Evolutionary conservation across 2,329 filamentous ascomycete species (phyloP).

Genomic region (Eurotiales sp.): DNA sequence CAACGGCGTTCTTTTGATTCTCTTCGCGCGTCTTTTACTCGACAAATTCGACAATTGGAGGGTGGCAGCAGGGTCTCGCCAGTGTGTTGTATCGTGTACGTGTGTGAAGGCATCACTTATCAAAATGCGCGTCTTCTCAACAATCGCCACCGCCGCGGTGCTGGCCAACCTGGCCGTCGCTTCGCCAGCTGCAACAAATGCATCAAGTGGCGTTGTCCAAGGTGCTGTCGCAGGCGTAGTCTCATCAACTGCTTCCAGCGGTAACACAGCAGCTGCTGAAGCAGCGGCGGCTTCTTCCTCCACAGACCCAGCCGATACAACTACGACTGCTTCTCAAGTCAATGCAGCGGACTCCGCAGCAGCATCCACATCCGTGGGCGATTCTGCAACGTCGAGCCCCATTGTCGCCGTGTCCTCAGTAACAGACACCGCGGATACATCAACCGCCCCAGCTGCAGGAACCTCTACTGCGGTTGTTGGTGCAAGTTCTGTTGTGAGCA

Average conservation of each 20-base stretch:
- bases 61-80: slow-evolving; percentile 6
- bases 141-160: slow-evolving; percentile 8
- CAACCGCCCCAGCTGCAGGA: not conserved
- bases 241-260: not conserved
- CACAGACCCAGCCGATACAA: not conserved
- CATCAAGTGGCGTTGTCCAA: slow-evolving; percentile 8
- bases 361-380: not conserved
- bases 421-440: not conserved
- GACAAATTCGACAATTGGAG: slow-evolving; percentile 11
- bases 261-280: slow-evolving; percentile 1
- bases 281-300: slow-evolving; percentile 1
- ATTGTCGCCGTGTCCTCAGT: not conserved
- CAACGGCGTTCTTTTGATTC: not conserved
- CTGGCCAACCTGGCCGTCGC: slow-evolving; percentile 14
- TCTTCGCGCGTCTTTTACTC: slow-evolving; percentile 11
- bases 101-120: slow-evolving; percentile 1
- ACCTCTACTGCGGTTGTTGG: not conserved
- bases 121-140: slow-evolving; percentile 15
- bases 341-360: not conserved
- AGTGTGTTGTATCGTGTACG: slow-evolving; percentile 5
- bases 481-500: not conserved
- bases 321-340: not conserved
- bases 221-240: not conserved
- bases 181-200: slow-evolving; percentile 9
- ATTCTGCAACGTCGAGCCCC: not conserved